Evolutionary conservation across 2,329 filamentous ascomycete species (phyloP).

Genomic region (Tolypocladium inflatum): DNA sequence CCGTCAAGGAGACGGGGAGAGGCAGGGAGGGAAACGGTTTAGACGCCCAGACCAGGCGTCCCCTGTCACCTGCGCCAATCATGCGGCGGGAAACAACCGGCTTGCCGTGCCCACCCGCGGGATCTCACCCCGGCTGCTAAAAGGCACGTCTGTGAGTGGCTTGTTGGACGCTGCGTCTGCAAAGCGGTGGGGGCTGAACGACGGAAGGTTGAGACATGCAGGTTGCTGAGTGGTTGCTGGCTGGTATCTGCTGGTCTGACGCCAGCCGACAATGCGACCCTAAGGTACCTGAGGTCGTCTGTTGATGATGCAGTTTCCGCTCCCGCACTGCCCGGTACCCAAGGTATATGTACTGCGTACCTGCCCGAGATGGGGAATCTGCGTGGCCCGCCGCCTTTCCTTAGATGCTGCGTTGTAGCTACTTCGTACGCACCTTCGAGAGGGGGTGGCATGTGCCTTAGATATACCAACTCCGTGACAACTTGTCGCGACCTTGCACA

Average conservation of each 20-base stretch:
- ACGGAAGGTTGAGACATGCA: not conserved
- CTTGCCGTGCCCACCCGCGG: not conserved
- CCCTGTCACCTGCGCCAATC: not conserved
- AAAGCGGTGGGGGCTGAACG: not conserved
- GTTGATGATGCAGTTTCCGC: not conserved
- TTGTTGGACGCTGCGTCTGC: not conserved
- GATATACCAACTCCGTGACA: not conserved
- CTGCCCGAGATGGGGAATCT: too few species aligned
- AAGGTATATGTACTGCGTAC: too few species aligned
- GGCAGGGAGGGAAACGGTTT: not conserved
- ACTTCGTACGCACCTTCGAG: not conserved
- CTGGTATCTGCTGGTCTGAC: not conserved
- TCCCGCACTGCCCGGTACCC: too few species aligned
- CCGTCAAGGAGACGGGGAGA: not conserved
- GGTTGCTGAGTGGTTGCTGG: not conserved
- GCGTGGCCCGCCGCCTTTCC: too few species aligned
- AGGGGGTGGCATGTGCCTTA: not conserved
- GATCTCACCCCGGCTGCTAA: not conserved
- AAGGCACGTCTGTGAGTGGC: not conserved
- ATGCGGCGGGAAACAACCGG: not conserved
- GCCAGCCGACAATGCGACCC: slow-evolving; percentile 1
- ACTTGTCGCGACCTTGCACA: not conserved
- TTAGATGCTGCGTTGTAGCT: not conserved
- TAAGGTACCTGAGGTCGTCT: not conserved
- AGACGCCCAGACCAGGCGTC: not conserved